Base-by-base conservation (phyloP, 352 stramenopile species). In the Stramenopiles sp. region DNA sequence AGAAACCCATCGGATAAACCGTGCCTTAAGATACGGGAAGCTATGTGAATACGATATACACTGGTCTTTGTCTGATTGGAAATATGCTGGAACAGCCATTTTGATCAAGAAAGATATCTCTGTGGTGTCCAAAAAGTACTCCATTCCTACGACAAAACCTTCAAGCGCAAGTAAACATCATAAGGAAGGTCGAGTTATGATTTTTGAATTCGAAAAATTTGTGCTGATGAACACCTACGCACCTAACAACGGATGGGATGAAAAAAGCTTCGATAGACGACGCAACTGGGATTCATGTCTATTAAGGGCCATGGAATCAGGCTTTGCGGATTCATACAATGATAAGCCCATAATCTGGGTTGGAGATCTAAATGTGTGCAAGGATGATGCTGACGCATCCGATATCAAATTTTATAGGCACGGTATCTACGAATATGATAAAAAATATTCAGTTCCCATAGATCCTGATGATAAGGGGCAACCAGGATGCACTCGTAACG, bases 231-330 rank as follows among this genome's bases (percentile, higher is more conserved):
- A 83, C 22, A 81, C 84, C 0, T 87, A 87, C 67, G 67, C 82
- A 14, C 84, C 84, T 27, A 87, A 87, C 80, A 87, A 87, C 32
- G 84, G 84, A 7, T 71, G 27, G 25, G 84, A 81, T 75, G n/a
- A 32, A 7, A 75, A 82, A 7, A 81, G 44, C 75, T 87, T 87
- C 75, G 31, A 75, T 44, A 80, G 82, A 30, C 82, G 84, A 29
- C 30, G 67, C 27, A 7, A 30, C 31, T 87, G 84, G 84, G 84
- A 87, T 67, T 30, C n/a, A 14, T 80, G 22, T 44, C 27, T 87
- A 39, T 30, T 39, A 32, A 7, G 27, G 1, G 39, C 39, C 4
- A 55, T 55, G 39, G 14, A 55, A 55, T 4, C 4, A 55, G 39
- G 39, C 4, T 55, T 55, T 55, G 14, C 4, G 14, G 14, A 55